Evolutionary conservation across 371 early-diverging fungal genomes (phyloP).

Genomic region (Lichtheimia ornata): DNA sequence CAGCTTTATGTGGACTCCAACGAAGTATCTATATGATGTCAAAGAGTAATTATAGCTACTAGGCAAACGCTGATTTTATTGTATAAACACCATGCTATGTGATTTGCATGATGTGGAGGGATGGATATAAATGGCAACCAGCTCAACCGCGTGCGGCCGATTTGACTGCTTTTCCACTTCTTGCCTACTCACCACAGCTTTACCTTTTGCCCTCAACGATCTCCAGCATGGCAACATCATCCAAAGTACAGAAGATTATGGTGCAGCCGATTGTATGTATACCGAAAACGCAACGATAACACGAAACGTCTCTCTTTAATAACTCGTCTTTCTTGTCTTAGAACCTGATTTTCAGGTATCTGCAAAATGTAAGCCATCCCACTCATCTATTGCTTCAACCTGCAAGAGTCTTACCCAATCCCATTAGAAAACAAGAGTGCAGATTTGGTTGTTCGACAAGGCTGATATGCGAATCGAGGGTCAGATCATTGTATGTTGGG

Average conservation of each 20-base stretch:
- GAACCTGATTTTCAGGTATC: conserved; percentile 94
- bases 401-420: no score
- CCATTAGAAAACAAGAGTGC: conserved; percentile 80
- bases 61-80: no score
- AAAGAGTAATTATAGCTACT: no score
- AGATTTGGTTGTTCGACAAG: conserved; percentile 93
- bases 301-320: background rate
- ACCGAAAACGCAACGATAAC: background rate
- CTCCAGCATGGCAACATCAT: conserved; percentile 61
- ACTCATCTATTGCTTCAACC: no score
- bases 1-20: no score
- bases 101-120: background rate
- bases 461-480: conserved; percentile 89
- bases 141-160: no score
- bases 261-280: conserved; percentile 91
- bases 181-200: background rate
- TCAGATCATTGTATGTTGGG: conserved; percentile 74
- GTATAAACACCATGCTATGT: no score
- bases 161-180: conserved; percentile 1
- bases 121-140: no score
- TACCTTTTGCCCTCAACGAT: background rate
- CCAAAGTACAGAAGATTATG: conserved; percentile 93
- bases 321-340: conserved; percentile 25
- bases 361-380: conserved; percentile 65
- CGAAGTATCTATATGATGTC: no score